phyloP scores from a whole-genome alignment of 345 rosid genomes.

The Eucalyptus erythrocorys region DNA sequence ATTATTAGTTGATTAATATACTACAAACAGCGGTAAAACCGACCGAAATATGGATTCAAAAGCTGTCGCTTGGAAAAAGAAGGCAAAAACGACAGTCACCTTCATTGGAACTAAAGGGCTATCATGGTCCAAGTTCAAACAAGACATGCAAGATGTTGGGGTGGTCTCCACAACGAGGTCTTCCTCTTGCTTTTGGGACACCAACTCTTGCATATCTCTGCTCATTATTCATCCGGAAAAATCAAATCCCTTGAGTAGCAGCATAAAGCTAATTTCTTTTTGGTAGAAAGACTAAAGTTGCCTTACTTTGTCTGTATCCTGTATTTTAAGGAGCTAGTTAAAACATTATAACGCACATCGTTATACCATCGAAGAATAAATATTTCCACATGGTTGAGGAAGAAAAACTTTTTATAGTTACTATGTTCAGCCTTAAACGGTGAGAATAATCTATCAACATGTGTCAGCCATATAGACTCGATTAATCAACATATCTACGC shows the following conservation, averaged over 20 bases:
- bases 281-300: not conserved
- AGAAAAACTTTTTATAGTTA: not conserved
- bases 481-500: not conserved
- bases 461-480: not conserved
- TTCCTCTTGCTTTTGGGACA: conserved; percentile 36
- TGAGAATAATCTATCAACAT: not conserved
- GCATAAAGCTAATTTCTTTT: not conserved
- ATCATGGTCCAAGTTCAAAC: conserved; percentile 25
- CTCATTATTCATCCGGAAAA: not conserved
- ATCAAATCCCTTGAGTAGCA: not conserved
- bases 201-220: conserved; percentile 31
- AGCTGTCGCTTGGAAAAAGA: not conserved
- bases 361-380: not conserved
- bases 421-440: not conserved
- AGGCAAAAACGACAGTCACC: conserved; percentile 14
- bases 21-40: not conserved
- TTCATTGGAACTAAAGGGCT: conserved; percentile 26
- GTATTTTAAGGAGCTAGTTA: not conserved
- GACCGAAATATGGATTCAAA: not conserved
- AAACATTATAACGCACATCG: not conserved
- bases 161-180: conserved; percentile 16
- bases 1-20: not conserved
- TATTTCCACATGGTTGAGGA: not conserved
- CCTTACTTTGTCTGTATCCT: not conserved
- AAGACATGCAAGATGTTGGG: conserved; percentile 23